phyloP scores from a whole-genome alignment of 768 basidiomycete genomes.

The Trametes elegans region DNA sequence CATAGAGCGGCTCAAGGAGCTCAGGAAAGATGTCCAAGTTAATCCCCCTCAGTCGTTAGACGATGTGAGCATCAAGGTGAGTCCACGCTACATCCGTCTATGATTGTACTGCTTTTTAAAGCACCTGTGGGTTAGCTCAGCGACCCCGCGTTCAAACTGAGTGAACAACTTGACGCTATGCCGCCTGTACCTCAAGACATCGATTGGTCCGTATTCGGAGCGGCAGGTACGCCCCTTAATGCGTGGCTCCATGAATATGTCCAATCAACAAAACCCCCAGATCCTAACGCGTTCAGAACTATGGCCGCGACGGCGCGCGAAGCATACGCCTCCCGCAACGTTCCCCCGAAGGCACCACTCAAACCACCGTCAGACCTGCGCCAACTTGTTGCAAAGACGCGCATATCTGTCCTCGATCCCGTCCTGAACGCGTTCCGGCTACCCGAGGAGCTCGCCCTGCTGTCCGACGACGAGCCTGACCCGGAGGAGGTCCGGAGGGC shows the following conservation, averaged over 20 bases:
- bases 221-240: constrained; percentile 43
- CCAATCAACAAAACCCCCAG: constrained; percentile 32
- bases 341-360: constrained; percentile 42
- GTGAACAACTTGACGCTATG: constrained; percentile 43
- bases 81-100: constrained; percentile 20
- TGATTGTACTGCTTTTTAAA: not conserved
- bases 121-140: constrained; percentile 29
- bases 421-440: constrained; percentile 34
- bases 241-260: too few species aligned
- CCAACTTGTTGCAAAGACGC: constrained; percentile 52
- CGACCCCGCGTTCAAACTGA: constrained; percentile 37
- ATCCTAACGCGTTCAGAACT: constrained; percentile 50
- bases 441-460: constrained; percentile 22
- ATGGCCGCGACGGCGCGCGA: constrained; percentile 41
- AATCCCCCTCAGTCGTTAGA: constrained; percentile 35
- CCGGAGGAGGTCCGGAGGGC: constrained; percentile 42
- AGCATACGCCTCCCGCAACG: constrained; percentile 36
- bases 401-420: constrained; percentile 48
- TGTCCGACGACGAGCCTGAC: constrained; percentile 33
- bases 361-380: constrained; percentile 46
- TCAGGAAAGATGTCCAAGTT: constrained; percentile 39
- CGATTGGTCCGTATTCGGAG: constrained; percentile 61
- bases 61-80: constrained; percentile 36
- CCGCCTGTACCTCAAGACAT: constrained; percentile 47
- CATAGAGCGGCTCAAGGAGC: constrained; percentile 51